These are phyloP conservation scores for Quercus agrifolia DNA, from an alignment of 306 rosid species.

Conservation along the genomic window DNA sequence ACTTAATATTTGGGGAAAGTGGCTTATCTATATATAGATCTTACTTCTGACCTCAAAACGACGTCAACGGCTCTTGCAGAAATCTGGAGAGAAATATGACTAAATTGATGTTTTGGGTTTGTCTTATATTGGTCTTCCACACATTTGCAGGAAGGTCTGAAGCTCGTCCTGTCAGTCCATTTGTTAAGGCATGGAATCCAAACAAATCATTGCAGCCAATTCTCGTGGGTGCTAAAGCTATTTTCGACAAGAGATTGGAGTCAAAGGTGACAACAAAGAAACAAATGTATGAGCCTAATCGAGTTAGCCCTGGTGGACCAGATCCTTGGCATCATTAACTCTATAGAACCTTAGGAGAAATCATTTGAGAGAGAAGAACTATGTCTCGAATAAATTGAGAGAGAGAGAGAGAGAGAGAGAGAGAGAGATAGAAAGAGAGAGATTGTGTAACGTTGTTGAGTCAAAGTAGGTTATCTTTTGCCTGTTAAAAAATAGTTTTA, in stretches of 20 bases:
- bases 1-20: not conserved
- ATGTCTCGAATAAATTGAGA: too few relatives aligned
- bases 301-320: not conserved
- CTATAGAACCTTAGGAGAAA: not conserved
- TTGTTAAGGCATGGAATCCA: not conserved
- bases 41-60: not conserved
- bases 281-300: not conserved
- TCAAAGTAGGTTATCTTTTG: too few relatives aligned
- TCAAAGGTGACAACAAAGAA: not conserved
- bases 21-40: not conserved
- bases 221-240: not conserved
- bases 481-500: too few relatives aligned
- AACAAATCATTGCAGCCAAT: not conserved
- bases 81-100: not conserved
- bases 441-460: too few relatives aligned
- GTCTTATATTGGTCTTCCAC: not conserved
- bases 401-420: too few relatives aligned
- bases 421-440: too few relatives aligned
- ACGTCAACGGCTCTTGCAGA: not conserved
- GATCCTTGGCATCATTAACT: not conserved
- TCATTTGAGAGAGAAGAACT: not conserved
- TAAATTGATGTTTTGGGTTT: not conserved
- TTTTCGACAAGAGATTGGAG: not conserved
- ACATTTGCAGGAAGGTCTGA: not conserved
- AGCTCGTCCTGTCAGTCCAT: not conserved